Evolutionary conservation across 2,329 filamentous ascomycete genomes (phyloP).

Genomic region (Beauveria asiatica): DNA sequence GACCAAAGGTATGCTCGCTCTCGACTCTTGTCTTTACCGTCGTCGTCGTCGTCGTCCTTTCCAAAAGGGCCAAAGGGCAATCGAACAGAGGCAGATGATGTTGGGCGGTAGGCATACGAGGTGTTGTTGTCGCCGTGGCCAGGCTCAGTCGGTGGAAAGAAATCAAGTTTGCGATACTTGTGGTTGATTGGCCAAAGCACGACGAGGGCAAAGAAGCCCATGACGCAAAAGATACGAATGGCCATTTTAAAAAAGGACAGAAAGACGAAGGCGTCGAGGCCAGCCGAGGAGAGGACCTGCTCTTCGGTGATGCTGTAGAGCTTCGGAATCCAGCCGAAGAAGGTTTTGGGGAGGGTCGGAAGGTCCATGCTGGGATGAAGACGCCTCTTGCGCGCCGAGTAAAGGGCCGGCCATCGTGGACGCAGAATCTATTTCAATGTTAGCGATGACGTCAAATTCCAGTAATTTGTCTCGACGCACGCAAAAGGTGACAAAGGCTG

Average conservation of each 20-base stretch:
- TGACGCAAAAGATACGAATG: slow-evolving; percentile 68
- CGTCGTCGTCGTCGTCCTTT: not conserved
- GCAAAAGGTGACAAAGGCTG: slow-evolving; percentile 70
- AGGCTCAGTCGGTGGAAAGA: not conserved
- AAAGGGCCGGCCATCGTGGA: slow-evolving; percentile 84
- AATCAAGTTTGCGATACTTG: slow-evolving; percentile 36
- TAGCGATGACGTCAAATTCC: not conserved
- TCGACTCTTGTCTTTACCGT: slow-evolving; percentile 24
- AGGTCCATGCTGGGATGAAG: slow-evolving; percentile 51
- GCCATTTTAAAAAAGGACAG: slow-evolving; percentile 94
- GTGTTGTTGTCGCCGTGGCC: slow-evolving; percentile 1
- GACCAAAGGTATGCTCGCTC: slow-evolving; percentile 66
- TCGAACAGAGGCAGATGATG: slow-evolving; percentile 12
- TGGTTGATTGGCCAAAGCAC: slow-evolving; percentile 83
- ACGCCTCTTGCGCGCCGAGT: slow-evolving; percentile 78
- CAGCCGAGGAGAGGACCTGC: slow-evolving; percentile 81
- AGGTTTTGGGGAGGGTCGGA: slow-evolving; percentile 71
- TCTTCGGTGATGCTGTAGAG: slow-evolving; percentile 81
- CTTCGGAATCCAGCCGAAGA: slow-evolving; percentile 89
- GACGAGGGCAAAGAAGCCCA: slow-evolving; percentile 71
- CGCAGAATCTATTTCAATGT: slow-evolving; percentile 56
- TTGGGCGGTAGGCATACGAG: not conserved
- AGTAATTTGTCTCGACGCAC: slow-evolving; percentile 33
- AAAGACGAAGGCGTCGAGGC: slow-evolving; percentile 93
- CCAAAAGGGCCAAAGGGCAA: slow-evolving; percentile 9